Evolutionary conservation across 176 grass and related monocot species (phyloP).

Genomic region (Zoysia japonica): DNA sequence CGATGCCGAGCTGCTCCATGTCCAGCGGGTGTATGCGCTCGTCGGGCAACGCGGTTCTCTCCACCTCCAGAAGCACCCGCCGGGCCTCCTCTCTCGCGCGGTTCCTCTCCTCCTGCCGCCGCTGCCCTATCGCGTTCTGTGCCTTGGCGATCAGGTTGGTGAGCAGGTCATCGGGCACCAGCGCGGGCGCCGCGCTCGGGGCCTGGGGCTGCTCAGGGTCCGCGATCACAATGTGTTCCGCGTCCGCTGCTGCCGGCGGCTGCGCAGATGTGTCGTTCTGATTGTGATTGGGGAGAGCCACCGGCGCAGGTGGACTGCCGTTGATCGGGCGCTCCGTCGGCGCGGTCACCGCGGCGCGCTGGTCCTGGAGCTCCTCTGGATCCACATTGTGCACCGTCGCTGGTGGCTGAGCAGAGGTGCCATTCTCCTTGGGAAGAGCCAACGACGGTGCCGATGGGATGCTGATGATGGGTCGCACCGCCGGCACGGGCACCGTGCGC

Average conservation of each 20-base stretch:
- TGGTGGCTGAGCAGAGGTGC: neutral
- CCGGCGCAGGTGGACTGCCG: neutral
- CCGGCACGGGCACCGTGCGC: neutral
- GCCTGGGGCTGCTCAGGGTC: neutral
- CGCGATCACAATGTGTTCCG: neutral
- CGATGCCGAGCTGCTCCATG: conserved; percentile 40
- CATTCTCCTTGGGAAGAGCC: neutral
- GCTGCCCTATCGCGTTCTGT: neutral
- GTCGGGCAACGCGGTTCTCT: conserved; percentile 8
- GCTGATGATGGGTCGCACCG: neutral
- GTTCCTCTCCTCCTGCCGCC: neutral
- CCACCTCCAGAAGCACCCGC: neutral
- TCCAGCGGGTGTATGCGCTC: conserved; percentile 32
- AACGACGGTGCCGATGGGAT: neutral
- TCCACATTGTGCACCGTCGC: neutral
- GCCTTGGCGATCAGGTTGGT: conserved; percentile 33
- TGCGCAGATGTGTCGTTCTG: neutral
- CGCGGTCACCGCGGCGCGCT: neutral
- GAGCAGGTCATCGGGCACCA: neutral
- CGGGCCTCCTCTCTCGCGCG: conserved; percentile 25
- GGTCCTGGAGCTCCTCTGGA: neutral
- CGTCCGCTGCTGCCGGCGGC: neutral
- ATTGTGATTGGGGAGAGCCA: neutral
- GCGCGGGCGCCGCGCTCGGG: neutral
- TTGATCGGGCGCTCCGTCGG: neutral